phyloP scores from a whole-genome alignment of 257 asterid species.

The Solanum pennellii region DNA sequence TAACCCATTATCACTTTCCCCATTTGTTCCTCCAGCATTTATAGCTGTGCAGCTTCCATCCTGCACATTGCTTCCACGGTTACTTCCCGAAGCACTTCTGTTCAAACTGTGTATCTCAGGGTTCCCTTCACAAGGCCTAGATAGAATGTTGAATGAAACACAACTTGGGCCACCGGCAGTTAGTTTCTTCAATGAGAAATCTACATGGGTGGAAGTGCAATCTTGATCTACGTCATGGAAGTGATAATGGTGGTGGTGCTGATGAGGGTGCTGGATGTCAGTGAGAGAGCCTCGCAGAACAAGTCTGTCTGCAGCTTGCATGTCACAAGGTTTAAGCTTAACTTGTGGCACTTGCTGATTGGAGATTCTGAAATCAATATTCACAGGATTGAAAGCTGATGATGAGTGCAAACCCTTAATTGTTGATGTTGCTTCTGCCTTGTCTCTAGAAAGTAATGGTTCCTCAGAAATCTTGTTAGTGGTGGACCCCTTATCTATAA shows the following conservation, averaged over 20 bases:
- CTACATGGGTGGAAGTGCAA: constrained; percentile 22
- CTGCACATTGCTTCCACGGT: constrained; percentile 52
- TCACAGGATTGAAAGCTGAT: constrained; percentile 37
- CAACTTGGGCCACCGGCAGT: constrained; percentile 31
- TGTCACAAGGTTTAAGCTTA: constrained; percentile 22
- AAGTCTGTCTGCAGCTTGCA: constrained; percentile 19
- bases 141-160: constrained; percentile 34
- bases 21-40: constrained; percentile 49
- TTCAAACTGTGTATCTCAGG: constrained; percentile 36
- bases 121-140: constrained; percentile 26
- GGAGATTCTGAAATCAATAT: constrained; percentile 25
- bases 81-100: constrained; percentile 64
- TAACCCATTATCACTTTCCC: constrained; percentile 42
- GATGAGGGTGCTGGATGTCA: constrained; percentile 25
- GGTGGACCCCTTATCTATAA: constrained; percentile 54
- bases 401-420: constrained; percentile 28
- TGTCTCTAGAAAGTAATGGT: constrained; percentile 14
- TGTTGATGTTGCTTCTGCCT: constrained; percentile 42
- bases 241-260: constrained; percentile 18
- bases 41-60: constrained; percentile 41
- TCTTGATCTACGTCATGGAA: constrained; percentile 22
- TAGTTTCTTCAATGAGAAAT: constrained; percentile 32
- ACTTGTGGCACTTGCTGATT: constrained; percentile 39
- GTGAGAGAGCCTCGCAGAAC: constrained; percentile 4
- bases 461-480: constrained; percentile 29